Percentiles rank a stretch among this genome's conserved stretches.
Conservation (phyloP, 1,139 yeast genomes). For the Geotrichum australiense region DNA sequence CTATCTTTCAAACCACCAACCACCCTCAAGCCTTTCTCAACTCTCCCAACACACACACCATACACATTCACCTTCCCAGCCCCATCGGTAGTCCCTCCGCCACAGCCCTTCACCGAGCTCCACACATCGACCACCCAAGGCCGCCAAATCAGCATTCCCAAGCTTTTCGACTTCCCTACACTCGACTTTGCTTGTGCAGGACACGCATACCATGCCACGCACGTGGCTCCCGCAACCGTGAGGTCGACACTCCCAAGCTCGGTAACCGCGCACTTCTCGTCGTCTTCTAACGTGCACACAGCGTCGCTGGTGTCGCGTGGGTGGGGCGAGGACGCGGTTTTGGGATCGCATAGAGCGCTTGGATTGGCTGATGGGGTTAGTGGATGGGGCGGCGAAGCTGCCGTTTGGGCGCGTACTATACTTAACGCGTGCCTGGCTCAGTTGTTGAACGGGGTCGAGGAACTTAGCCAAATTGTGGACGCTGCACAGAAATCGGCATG, state of each 20-base stretch:
- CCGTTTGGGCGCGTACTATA: conserved; percentile 53
- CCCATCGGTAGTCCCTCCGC: too few relatives aligned
- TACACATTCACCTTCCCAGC: too few relatives aligned
- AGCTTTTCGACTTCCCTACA: neutral
- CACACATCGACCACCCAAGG: too few relatives aligned
- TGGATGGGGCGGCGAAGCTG: conserved; percentile 49
- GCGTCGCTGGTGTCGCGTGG: conserved; percentile 12
- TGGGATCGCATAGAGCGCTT: conserved; percentile 48
- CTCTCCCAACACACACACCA: too few relatives aligned
- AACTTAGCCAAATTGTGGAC: conserved; percentile 16
- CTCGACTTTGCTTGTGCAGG: conserved; percentile 15
- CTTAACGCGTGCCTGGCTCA: conserved; percentile 29
- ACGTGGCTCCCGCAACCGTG: neutral
- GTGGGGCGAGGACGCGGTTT: conserved; percentile 55
- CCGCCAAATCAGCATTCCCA: too few relatives aligned
- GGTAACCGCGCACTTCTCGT: neutral
- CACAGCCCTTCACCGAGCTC: too few relatives aligned
- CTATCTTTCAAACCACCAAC: too few relatives aligned
- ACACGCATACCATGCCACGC: conserved; percentile 11
- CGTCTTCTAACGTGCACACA: neutral
- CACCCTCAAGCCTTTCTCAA: too few relatives aligned
- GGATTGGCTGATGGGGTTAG: conserved; percentile 60
- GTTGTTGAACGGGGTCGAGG: conserved; percentile 35
- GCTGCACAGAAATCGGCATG: neutral
- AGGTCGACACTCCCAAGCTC: neutral